phyloP scores from a whole-genome alignment of 2,329 filamentous ascomycete genomes.

The Sarocladium strictum region DNA sequence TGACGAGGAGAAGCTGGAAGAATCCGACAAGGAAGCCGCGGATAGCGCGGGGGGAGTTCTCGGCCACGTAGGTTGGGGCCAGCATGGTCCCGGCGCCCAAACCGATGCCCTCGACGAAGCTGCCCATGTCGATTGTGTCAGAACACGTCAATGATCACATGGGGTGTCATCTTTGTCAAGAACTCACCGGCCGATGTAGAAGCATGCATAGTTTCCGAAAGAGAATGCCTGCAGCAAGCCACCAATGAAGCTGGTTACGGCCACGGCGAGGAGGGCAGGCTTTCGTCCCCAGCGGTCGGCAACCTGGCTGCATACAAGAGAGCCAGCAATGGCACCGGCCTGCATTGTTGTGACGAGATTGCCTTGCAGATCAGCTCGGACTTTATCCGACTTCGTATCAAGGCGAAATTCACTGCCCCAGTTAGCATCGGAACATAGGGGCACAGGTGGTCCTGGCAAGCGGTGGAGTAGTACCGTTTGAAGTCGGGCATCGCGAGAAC shows the following conservation, averaged over 20 bases:
- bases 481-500: constrained; percentile 23
- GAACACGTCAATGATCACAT: too few relatives aligned
- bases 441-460: too few relatives aligned
- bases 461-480: constrained; percentile 12
- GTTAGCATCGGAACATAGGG: too few relatives aligned
- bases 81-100: constrained; percentile 49
- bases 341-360: constrained; percentile 24
- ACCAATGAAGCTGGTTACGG: constrained; percentile 23
- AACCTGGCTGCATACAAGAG: constrained; percentile 17
- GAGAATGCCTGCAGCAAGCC: constrained; percentile 25
- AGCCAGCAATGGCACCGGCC: constrained; percentile 20
- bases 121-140: neutral
- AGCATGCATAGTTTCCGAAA: constrained; percentile 22
- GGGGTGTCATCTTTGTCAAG: neutral
- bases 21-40: constrained; percentile 54
- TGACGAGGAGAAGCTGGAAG: constrained; percentile 53
- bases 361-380: constrained; percentile 17
- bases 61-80: constrained; percentile 54
- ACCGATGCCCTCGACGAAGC: constrained; percentile 48
- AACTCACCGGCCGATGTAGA: constrained; percentile 22
- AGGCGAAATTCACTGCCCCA: constrained; percentile 23
- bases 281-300: constrained; percentile 26
- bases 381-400: constrained; percentile 10
- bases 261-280: constrained; percentile 21
- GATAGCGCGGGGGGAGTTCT: constrained; percentile 53